A percentile compares a stretch with the other conserved stretches of the same genome.
Conservation (phyloP, 192 early-diverging fungal genomes). For the Entophlyctis helioformis region DNA sequence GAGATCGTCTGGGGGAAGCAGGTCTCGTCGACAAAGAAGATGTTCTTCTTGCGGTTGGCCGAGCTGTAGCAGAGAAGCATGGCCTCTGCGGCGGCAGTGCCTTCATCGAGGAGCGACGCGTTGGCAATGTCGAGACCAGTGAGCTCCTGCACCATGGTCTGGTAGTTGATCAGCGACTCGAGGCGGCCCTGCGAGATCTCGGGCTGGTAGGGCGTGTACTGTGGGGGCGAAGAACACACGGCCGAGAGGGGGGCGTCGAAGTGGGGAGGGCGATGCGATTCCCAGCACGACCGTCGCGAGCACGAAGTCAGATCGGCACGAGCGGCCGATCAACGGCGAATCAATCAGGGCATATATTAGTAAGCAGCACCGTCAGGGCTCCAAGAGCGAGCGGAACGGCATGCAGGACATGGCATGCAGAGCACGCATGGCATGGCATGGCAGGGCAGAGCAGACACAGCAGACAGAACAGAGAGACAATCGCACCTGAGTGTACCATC, state of each 20-base stretch:
- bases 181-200: conserved; percentile 98
- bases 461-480: neutral
- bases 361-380: too few species aligned
- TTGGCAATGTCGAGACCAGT: conserved; percentile 96
- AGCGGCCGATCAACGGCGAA: too few species aligned
- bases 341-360: too few species aligned
- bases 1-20: conserved; percentile 95
- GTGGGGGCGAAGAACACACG: conserved; percentile 9
- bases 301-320: too few species aligned
- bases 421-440: too few species aligned
- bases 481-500: conserved; percentile 90
- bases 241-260: neutral
- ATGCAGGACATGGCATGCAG: too few species aligned
- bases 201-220: conserved; percentile 99
- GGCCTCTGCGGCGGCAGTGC: conserved; percentile 96
- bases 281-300: too few species aligned
- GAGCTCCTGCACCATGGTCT: conserved; percentile 91
- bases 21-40: conserved; percentile 86
- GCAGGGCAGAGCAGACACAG: too few species aligned
- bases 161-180: conserved; percentile 94
- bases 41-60: conserved; percentile 64
- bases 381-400: too few species aligned
- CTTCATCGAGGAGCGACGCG: conserved; percentile 97
- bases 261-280: conserved; percentile 1
- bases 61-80: conserved; percentile 78